phyloP scores from a whole-genome alignment of 1,139 yeast species.

The Scheffersomyces quercinus region DNA sequence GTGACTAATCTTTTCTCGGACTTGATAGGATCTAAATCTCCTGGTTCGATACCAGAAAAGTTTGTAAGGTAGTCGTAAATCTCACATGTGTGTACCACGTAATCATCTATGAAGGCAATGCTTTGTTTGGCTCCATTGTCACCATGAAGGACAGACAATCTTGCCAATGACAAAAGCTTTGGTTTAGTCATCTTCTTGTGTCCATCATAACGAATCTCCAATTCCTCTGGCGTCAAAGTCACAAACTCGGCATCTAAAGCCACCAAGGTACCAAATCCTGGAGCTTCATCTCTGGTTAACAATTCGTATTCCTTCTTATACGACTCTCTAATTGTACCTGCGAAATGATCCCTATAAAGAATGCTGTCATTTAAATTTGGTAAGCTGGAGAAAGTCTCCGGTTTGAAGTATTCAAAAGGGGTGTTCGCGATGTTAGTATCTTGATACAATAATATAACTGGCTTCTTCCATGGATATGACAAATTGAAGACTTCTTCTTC shows the following conservation, averaged over 20 bases:
- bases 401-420: constrained; percentile 24
- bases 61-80: constrained; percentile 86
- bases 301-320: constrained; percentile 64
- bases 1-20: constrained; percentile 77
- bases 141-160: constrained; percentile 86
- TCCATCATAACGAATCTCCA: constrained; percentile 74
- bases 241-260: constrained; percentile 99
- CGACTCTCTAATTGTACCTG: constrained; percentile 64
- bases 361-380: constrained; percentile 58
- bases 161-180: constrained; percentile 73
- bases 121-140: constrained; percentile 66
- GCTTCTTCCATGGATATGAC: constrained; percentile 77
- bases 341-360: constrained; percentile 74
- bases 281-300: constrained; percentile 67
- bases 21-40: constrained; percentile 74
- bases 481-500: constrained; percentile 75
- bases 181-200: constrained; percentile 70
- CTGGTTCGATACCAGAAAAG: constrained; percentile 89
- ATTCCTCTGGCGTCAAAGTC: constrained; percentile 72
- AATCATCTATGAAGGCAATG: constrained; percentile 88
- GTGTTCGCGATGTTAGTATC: constrained; percentile 30
- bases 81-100: constrained; percentile 70
- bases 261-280: constrained; percentile 70
- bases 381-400: constrained; percentile 17
- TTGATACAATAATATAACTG: constrained; percentile 72